Percentiles rank a stretch among this genome's conserved stretches.
phyloP scores from a whole-genome alignment of 441 rosid species.

The Adansonia rubrostipa region DNA sequence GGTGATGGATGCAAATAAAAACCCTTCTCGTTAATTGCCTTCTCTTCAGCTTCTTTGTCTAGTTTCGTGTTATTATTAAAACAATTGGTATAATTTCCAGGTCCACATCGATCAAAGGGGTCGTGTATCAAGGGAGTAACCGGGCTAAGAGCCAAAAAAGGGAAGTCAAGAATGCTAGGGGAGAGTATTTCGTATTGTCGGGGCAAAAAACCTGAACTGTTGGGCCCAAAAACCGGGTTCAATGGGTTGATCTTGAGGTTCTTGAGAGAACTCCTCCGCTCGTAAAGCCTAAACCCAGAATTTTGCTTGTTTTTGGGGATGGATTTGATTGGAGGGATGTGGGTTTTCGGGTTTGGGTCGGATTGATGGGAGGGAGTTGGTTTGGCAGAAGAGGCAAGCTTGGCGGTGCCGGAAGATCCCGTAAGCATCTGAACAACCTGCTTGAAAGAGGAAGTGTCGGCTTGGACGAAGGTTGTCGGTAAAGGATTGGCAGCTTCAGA shows the following conservation, averaged over 20 bases:
- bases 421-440: slow-evolving; percentile 97
- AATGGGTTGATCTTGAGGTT: slow-evolving; percentile 83
- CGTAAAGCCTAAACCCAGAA: slow-evolving; percentile 83
- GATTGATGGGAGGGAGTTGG: slow-evolving; percentile 43
- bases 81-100: slow-evolving; percentile 35
- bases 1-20: slow-evolving; percentile 87
- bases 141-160: slow-evolving; percentile 78
- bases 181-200: slow-evolving; percentile 78
- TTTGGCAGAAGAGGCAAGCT: slow-evolving; percentile 39
- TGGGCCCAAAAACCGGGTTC: slow-evolving; percentile 53
- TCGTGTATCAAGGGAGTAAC: slow-evolving; percentile 73
- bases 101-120: slow-evolving; percentile 75
- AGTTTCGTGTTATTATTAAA: slow-evolving; percentile 18
- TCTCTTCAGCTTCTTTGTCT: slow-evolving; percentile 67
- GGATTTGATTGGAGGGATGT: slow-evolving; percentile 54
- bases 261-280: slow-evolving; percentile 77
- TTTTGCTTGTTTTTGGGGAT: slow-evolving; percentile 52
- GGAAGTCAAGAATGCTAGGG: slow-evolving; percentile 90
- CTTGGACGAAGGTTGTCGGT: slow-evolving; percentile 98
- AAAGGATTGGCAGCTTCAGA: slow-evolving; percentile 75
- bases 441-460: slow-evolving; percentile 84
- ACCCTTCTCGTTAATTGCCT: slow-evolving; percentile 78
- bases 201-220: slow-evolving; percentile 58
- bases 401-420: slow-evolving; percentile 67
- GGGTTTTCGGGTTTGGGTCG: slow-evolving; percentile 43